These are phyloP conservation scores for Sesbania bispinosa DNA, from an alignment of 306 rosid genomes.

Conservation along the genomic window DNA sequence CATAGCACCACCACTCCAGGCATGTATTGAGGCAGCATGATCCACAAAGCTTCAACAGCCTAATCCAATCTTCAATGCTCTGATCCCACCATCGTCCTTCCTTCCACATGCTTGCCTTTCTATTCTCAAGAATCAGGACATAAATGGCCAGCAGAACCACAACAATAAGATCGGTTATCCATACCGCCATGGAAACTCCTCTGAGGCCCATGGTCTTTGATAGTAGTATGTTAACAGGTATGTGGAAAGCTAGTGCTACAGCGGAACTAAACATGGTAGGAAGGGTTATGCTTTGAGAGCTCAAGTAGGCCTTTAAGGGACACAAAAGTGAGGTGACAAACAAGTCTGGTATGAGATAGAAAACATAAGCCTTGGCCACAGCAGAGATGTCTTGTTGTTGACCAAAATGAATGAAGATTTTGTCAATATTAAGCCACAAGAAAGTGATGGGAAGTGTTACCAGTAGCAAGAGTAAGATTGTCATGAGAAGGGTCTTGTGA, in stretches of 20 bases:
- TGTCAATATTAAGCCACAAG: constrained; percentile 80
- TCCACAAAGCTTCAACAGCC: constrained; percentile 64
- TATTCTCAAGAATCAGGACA: constrained; percentile 38
- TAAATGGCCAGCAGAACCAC: constrained; percentile 54
- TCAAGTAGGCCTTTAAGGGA: constrained; percentile 78
- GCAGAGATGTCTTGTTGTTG: constrained; percentile 61
- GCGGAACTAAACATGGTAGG: constrained; percentile 79
- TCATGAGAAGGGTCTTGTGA: constrained; percentile 81
- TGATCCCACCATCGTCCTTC: constrained; percentile 86
- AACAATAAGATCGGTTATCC: constrained; percentile 71
- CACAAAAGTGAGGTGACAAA: constrained; percentile 60
- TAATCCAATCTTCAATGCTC: constrained; percentile 54
- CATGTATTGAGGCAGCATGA: constrained; percentile 85
- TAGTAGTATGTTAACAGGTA: constrained; percentile 68
- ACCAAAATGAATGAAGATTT: constrained; percentile 64
- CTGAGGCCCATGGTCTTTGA: constrained; percentile 57
- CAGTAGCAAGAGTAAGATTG: constrained; percentile 45
- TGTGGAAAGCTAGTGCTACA: constrained; percentile 58
- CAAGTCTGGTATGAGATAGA: constrained; percentile 74
- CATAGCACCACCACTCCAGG: constrained; percentile 98
- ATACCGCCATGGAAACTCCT: constrained; percentile 77
- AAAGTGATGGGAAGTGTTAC: constrained; percentile 63
- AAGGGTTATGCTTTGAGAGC: constrained; percentile 60
- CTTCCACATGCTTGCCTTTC: constrained; percentile 38
- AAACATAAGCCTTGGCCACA: constrained; percentile 49